Base-by-base conservation (phyloP, 2,329 filamentous ascomycete genomes). In the Elsinoe batatas region DNA sequence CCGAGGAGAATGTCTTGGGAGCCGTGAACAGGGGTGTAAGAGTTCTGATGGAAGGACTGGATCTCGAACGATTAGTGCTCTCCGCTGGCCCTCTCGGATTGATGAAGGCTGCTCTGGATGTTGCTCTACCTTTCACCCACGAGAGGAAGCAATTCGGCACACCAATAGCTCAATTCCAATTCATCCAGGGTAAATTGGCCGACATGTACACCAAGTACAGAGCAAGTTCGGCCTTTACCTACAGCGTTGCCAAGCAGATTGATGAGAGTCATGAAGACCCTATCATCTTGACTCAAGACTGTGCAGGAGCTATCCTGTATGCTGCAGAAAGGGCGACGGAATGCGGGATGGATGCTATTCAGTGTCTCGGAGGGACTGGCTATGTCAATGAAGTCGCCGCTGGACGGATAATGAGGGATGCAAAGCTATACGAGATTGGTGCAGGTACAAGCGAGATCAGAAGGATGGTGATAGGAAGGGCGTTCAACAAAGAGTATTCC, bases 201-300 rank as follows among this genome's bases (percentile, higher is more conserved):
- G 91, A 97, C 69, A 96, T 98, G 91, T 94, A 97, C 73, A 96
- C 90, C 47, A 95, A 95, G 71, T 80, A 93, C 58, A 85, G 88
- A 64, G 90, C 87, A 10, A 84, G 85, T 13, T 77, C 83, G n/a
- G 80, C 90, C 2, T 96, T 95, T 71, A 97, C 91, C 0, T 95
- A 95, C 67, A 74, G 79, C 36, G 91, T 91, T 0, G 93, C 93
- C 2, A 79, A 80, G 46, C 78, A 80, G 1, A 85, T 96, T 17
- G 91, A 96, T 64, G 87, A 91, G 40, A 64, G 61, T 22, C 61
- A 64, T 43, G 63, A 66, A 49, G 53, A 63, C 11, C 64, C 67
- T 5, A 59, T 76, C 1, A 84, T 95, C 63, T 79, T 79, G 57
- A 96, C 91, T 0, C 87, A 95, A 69, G 91, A 98, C 72, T 97